A percentile compares a stretch with the other conserved stretches of the same genome.
Evolutionary conservation across 768 basidiomycete species (phyloP).

Genomic region (Coprinellus aureogranulatus): DNA sequence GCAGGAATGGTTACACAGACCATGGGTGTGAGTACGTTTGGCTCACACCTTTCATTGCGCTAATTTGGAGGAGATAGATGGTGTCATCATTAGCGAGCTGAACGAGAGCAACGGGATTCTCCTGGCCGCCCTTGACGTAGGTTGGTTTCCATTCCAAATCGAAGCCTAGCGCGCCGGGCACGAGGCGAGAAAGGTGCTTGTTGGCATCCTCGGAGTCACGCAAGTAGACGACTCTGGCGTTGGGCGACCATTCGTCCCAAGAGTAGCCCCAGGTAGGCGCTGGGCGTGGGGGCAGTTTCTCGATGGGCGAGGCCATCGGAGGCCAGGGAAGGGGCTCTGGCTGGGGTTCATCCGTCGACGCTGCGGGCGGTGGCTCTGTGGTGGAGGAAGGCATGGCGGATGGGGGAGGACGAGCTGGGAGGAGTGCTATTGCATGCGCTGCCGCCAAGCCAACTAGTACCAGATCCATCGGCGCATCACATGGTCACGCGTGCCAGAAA

Average conservation of each 20-base stretch:
- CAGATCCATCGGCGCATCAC: slow-evolving; percentile 12
- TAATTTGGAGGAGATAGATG: slow-evolving; percentile 66
- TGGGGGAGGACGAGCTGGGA: neutral
- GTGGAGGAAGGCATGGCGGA: neutral
- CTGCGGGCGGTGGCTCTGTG: neutral
- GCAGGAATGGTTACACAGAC: slow-evolving; percentile 6
- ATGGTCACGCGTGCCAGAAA: slow-evolving; percentile 15
- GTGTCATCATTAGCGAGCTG: slow-evolving; percentile 60
- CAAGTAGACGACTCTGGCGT: slow-evolving; percentile 32
- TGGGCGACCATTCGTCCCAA: slow-evolving; percentile 32
- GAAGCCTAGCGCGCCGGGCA: slow-evolving; percentile 51
- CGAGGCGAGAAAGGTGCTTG: slow-evolving; percentile 23
- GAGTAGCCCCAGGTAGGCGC: slow-evolving; percentile 36
- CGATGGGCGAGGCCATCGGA: slow-evolving; percentile 9
- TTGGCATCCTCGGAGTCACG: slow-evolving; percentile 33
- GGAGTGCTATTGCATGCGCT: slow-evolving; percentile 3
- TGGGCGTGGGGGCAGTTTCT: slow-evolving; percentile 22
- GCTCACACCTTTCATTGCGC: slow-evolving; percentile 50
- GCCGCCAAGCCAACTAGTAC: no score
- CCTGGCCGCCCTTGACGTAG: slow-evolving; percentile 46
- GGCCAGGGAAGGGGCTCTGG: neutral
- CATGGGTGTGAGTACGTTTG: neutral
- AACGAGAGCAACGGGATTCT: slow-evolving; percentile 71
- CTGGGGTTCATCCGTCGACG: neutral
- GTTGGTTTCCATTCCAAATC: slow-evolving; percentile 81